Evolutionary conservation across 1,284 basidiomycete genomes (phyloP).

Genomic region (Athelia sp.): DNA sequence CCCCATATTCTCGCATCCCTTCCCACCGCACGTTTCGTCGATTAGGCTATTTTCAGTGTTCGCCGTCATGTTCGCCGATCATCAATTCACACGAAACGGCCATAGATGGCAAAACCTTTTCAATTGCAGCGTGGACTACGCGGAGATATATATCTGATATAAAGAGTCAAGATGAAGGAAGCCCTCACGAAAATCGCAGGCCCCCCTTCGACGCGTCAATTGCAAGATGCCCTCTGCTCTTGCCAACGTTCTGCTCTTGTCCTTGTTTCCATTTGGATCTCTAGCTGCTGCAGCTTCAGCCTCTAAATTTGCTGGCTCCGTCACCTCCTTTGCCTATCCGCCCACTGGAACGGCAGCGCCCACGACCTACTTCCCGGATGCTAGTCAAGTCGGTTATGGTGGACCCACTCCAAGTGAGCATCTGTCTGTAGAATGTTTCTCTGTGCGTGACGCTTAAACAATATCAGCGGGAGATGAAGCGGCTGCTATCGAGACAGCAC

Average conservation of each 20-base stretch:
- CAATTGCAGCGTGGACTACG: too few relatives aligned
- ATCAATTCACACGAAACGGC: too few relatives aligned
- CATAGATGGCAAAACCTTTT: too few relatives aligned
- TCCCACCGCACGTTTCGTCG: too few relatives aligned
- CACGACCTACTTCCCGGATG: constrained; percentile 34
- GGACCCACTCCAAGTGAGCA: constrained; percentile 37
- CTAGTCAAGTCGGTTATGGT: constrained; percentile 39
- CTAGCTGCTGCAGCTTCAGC: constrained; percentile 15
- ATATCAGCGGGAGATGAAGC: constrained; percentile 42
- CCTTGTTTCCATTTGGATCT: not conserved
- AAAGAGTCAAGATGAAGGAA: too few relatives aligned
- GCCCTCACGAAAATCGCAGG: too few relatives aligned
- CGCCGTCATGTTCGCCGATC: too few relatives aligned
- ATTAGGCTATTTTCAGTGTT: too few relatives aligned
- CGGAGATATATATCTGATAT: too few relatives aligned
- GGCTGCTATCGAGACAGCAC: constrained; percentile 39
- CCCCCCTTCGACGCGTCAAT: too few relatives aligned
- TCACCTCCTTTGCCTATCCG: constrained; percentile 29
- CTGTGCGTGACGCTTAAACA: not conserved
- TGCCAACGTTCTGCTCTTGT: not conserved
- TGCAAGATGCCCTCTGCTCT: too few relatives aligned
- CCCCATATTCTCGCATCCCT: too few relatives aligned
- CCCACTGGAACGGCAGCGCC: constrained; percentile 23
- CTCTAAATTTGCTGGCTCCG: constrained; percentile 29
- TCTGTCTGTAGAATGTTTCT: not conserved